These are phyloP conservation scores for Termitomyces sp. DNA, from an alignment of 768 basidiomycete species.

Conservation along the genomic window DNA sequence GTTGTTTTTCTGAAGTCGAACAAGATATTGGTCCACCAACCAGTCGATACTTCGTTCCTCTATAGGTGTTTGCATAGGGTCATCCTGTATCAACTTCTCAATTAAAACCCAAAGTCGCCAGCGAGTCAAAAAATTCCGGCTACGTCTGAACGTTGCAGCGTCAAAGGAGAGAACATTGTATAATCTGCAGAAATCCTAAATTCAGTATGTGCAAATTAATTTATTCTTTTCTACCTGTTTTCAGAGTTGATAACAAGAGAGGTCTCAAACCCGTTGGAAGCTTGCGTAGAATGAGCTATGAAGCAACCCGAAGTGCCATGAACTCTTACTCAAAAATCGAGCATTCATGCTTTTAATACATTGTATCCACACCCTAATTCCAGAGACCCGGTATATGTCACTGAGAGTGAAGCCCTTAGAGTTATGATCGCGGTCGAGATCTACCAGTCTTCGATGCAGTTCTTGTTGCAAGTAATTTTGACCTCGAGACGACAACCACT, in stretches of 20 bases:
- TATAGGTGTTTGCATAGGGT: conserved; percentile 26
- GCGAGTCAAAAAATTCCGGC: conserved; percentile 49
- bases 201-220: background rate
- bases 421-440: conserved; percentile 7
- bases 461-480: conserved; percentile 37
- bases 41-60: conserved; percentile 45
- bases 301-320: background rate
- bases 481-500: conserved; percentile 51
- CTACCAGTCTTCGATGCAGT: conserved; percentile 35
- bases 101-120: conserved; percentile 49
- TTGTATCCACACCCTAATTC: conserved; percentile 38
- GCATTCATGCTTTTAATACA: conserved; percentile 38
- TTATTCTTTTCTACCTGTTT: conserved; percentile 1
- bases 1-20: conserved; percentile 17
- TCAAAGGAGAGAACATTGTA: conserved; percentile 49
- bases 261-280: conserved; percentile 11
- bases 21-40: conserved; percentile 42
- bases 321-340: conserved; percentile 35
- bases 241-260: conserved; percentile 20
- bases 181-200: conserved; percentile 19
- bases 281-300: background rate
- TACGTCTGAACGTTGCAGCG: conserved; percentile 33
- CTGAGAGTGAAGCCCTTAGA: conserved; percentile 29
- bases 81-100: conserved; percentile 34
- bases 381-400: conserved; percentile 16